Percentiles rank a stretch among this genome's conserved stretches.
These are phyloP conservation scores for Fusarium incarnatum DNA, from an alignment of 2,329 filamentous ascomycete species.

Conservation along the genomic window DNA sequence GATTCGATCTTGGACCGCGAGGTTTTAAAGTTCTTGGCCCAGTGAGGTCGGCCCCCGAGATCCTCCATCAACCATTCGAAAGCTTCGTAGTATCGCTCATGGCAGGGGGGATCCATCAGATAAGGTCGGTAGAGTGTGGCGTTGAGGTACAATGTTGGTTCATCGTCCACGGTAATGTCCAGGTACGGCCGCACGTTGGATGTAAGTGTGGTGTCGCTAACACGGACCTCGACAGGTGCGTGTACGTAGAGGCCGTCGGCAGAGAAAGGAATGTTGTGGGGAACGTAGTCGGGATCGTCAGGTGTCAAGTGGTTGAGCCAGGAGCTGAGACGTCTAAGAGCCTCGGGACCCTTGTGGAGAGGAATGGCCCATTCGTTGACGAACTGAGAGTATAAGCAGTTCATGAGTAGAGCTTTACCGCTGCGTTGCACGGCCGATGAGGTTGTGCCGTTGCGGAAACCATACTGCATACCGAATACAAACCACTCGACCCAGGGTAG, in stretches of 20 bases:
- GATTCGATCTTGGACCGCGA: conserved; percentile 69
- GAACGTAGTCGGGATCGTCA: conserved; percentile 72
- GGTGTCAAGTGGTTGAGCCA: conserved; percentile 79
- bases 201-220: conserved; percentile 72
- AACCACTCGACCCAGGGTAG: conserved; percentile 95
- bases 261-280: conserved; percentile 81
- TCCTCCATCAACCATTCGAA: conserved; percentile 94
- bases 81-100: conserved; percentile 82
- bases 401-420: conserved; percentile 87
- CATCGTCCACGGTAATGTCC: conserved; percentile 75
- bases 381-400: conserved; percentile 97
- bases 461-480: conserved; percentile 97
- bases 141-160: conserved; percentile 87
- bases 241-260: conserved; percentile 85
- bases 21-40: conserved; percentile 89
- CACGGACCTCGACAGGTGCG: conserved; percentile 91
- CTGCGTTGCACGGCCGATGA: conserved; percentile 84
- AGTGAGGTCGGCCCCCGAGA: conserved; percentile 84
- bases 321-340: conserved; percentile 81
- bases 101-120: conserved; percentile 79
- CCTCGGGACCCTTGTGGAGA: conserved; percentile 86
- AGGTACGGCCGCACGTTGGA: conserved; percentile 61
- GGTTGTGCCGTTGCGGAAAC: conserved; percentile 77
- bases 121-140: conserved; percentile 91
- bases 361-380: conserved; percentile 99